Base-by-base conservation (phyloP, 2,329 filamentous ascomycete genomes). In the Hypomyces rosellus region DNA sequence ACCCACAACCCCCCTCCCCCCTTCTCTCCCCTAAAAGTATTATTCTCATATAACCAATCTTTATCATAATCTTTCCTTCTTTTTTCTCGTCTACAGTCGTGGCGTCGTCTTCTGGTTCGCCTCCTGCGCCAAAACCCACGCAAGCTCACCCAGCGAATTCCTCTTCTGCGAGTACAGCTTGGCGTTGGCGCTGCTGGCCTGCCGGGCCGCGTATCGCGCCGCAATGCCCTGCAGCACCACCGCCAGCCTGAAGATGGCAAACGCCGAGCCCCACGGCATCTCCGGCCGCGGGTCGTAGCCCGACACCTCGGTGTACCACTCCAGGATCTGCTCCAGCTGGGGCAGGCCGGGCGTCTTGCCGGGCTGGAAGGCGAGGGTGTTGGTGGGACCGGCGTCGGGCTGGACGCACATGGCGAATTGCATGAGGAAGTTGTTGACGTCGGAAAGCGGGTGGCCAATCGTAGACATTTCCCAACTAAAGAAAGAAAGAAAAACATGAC, bases 401-500 rank as follows among this genome's bases (percentile, higher is more conserved):
- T 59, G 46, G 46, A 62, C 58, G 34, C 68, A 64, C 46, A 64
- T 65, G 62, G 67, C 71, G 59, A 70, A 74, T 46, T 66, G 69
- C 49, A 62, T 71, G 46, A 73, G 55, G 15, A 97, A 75, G 69
- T 97, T 97, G 67, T 85, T 84, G 38, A 97, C 74, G 65, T 99
- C 93, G 5, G 88, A 92, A 18, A 97, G 79, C 1, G 93, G 93
- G 67, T 99, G 92, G n/a, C 93, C 93, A 49, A 96, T 85, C 0
- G 93, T 97, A 34, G 89, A 90, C 89, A 99, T 96, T 73, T 97
- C 93, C 92, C 92, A 97, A 71, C 79, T 82, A 61, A 63, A 36
- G 14, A 18, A 5, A 34, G 9, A 14, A 11, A 40, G 40, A 20
- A 51, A 44, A 20, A 22, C 22, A 11, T 38, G 39, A 6, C 25